Evolutionary conservation across 2,329 filamentous ascomycete species (phyloP), one percentile per base, ranked within the genome.

Genomic region (Aspergillus sp.): DNA sequence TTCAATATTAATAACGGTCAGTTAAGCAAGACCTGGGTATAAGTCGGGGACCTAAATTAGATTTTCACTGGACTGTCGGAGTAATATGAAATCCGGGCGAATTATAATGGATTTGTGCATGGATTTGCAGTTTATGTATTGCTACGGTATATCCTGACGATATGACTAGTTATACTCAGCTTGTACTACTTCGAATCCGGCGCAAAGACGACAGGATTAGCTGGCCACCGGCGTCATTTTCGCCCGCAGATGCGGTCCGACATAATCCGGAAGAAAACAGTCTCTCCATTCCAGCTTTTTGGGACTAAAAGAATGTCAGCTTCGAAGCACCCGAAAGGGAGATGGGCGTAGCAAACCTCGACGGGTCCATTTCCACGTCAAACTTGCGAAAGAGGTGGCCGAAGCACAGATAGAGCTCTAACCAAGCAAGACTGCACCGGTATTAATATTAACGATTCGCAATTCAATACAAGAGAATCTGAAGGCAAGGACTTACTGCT

Each of bases 301-400:
- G 4, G 54, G 54, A 9, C 54, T n/a, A 39, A 15, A 24, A 5
- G 11, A n/a, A 22, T 15, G 13, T 27, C 3, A 50, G 27, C 9
- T 22, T 33, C 45, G 1, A 45, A 9, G 11, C 22, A 34, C 5
- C 6, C 9, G 7, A 27, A 3, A 49, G 2, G 5, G 2, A 44
- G 13, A n/a, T 4, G 9, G 20, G 9, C 0, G 15, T 2, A 11
- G 41, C 33, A 17, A 11, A 57, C 54, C 54, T 57, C 7, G 54
- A 47, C 7, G 42, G 40, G 34, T 57, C 54, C n/a, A 57, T 19
- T 19, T 57, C 41, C 1, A 57, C 27, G 19, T 57, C 42, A 24
- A 57, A 57, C 15, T 57, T 57, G 2, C 54, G 48, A 6, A 46
- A 57, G 5, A 57, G 40, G 6, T 57, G 54, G 1, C 17, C 54